Percentiles rank a stretch among this genome's conserved stretches.
phyloP scores from a whole-genome alignment of 108 stramenopile genomes.

The Nitzschia sp. region DNA sequence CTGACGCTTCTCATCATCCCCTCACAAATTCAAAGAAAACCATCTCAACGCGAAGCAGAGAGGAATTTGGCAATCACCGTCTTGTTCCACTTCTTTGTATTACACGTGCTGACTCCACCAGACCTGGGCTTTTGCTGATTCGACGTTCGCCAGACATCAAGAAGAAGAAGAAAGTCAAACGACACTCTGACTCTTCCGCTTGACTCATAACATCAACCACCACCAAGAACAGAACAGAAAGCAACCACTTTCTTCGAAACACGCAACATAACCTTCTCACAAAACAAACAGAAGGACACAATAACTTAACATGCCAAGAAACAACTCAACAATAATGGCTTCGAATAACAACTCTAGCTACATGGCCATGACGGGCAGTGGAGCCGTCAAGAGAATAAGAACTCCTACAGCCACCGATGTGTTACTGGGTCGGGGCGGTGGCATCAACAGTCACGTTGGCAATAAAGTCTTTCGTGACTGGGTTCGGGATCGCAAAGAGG shows the following conservation, averaged over 20 bases:
- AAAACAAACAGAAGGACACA: neutral
- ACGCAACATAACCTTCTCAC: constrained; percentile 4
- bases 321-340: constrained; percentile 9
- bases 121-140: too few relatives aligned
- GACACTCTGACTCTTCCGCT: neutral
- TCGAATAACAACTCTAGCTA: constrained; percentile 7
- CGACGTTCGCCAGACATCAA: too few relatives aligned
- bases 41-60: neutral
- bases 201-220: constrained; percentile 5
- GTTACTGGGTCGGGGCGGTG: constrained; percentile 80
- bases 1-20: neutral
- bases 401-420: constrained; percentile 42
- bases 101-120: neutral
- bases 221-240: neutral
- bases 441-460: constrained; percentile 78
- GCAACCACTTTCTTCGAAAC: neutral
- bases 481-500: constrained; percentile 65
- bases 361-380: neutral
- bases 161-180: neutral
- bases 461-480: constrained; percentile 75
- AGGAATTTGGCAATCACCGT: neutral
- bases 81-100: neutral
- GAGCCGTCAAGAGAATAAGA: constrained; percentile 23
- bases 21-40: neutral
- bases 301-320: constrained; percentile 3